These are phyloP conservation scores for Paralagenidium karlingii DNA, from an alignment of 352 stramenopile genomes.

Conservation along the genomic window DNA sequence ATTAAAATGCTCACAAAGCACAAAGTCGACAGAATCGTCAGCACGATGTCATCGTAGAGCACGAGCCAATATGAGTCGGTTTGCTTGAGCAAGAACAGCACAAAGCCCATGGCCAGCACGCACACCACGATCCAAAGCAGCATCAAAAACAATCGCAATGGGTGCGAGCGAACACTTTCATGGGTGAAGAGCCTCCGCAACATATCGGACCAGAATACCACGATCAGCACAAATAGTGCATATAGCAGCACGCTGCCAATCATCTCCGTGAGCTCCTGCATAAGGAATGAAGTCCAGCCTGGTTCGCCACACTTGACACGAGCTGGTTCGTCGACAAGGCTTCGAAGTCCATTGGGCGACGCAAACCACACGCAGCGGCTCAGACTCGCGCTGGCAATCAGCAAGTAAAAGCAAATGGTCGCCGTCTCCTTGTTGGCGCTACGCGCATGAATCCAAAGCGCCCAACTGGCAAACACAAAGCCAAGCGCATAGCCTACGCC, in stretches of 20 bases:
- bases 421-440: constrained; percentile 35
- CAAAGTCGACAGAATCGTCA: constrained; percentile 74
- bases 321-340: constrained; percentile 44
- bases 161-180: constrained; percentile 53
- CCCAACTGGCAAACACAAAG: constrained; percentile 75
- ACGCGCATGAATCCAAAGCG: constrained; percentile 56
- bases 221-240: constrained; percentile 95
- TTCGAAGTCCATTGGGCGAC: constrained; percentile 57
- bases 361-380: constrained; percentile 63
- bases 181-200: constrained; percentile 85
- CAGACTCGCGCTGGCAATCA: constrained; percentile 51
- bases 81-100: constrained; percentile 65
- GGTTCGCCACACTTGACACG: constrained; percentile 49
- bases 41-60: constrained; percentile 88
- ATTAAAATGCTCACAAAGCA: constrained; percentile 88
- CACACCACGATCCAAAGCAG: constrained; percentile 52
- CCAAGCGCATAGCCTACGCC: constrained; percentile 58
- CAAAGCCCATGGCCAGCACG: constrained; percentile 51
- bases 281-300: constrained; percentile 52
- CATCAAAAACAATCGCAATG: constrained; percentile 82
- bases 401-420: constrained; percentile 72
- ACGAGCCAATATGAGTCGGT: constrained; percentile 92
- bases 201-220: constrained; percentile 97
- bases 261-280: constrained; percentile 82
- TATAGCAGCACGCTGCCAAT: constrained; percentile 91